Evolutionary conservation across 305 asterid species (phyloP).

Genomic region (Fraxinus albicans): DNA sequence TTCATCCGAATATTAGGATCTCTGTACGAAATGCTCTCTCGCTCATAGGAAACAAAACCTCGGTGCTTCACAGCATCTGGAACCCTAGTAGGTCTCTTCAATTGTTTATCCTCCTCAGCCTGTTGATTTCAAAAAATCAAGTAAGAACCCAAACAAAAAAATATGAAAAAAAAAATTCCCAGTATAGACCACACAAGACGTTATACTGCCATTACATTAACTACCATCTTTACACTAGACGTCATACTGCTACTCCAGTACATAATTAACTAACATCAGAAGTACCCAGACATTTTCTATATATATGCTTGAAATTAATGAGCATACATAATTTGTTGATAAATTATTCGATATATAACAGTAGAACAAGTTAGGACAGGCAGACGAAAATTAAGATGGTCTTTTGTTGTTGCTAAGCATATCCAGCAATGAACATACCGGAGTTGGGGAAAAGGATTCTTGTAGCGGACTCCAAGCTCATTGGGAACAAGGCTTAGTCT

Average conservation of each 20-base stretch:
- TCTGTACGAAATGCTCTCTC: constrained; percentile 83
- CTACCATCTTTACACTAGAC: background rate
- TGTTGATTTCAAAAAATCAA: constrained; percentile 27
- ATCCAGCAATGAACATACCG: background rate
- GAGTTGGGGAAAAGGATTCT: background rate
- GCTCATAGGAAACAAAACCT: constrained; percentile 92
- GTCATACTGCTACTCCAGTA: background rate
- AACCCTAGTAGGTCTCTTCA: constrained; percentile 71
- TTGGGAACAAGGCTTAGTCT: background rate
- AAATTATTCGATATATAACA: background rate
- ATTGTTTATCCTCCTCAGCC: constrained; percentile 49
- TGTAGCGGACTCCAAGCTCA: background rate
- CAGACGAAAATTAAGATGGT: background rate
- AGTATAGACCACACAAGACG: background rate
- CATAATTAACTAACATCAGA: background rate
- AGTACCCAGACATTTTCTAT: background rate
- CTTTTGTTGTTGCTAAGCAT: background rate
- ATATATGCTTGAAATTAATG: background rate
- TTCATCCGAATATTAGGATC: constrained; percentile 73
- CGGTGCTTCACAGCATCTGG: constrained; percentile 76
- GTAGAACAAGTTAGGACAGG: background rate
- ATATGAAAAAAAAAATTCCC: background rate
- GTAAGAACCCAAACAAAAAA: background rate
- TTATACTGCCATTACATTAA: background rate
- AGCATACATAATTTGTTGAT: background rate